phyloP scores from a whole-genome alignment of 2,329 filamentous ascomycete species.

The Pestalotiopsis sp. region DNA sequence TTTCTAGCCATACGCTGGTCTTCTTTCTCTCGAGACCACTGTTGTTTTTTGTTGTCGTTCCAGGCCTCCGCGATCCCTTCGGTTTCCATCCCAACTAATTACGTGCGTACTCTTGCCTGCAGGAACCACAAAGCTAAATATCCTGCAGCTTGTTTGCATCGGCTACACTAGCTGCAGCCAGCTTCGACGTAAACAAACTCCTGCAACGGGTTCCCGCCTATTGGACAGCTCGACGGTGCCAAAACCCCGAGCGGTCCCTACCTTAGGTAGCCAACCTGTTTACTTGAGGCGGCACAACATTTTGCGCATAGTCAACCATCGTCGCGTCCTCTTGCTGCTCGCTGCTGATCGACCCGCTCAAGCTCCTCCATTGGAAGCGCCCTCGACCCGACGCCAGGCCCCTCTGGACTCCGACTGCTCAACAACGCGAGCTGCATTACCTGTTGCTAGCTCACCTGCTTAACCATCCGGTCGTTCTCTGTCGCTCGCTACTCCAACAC shows the following conservation, averaged over 20 bases:
- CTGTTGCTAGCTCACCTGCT: background rate
- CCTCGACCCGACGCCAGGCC: background rate
- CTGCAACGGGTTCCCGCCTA: conserved; percentile 17
- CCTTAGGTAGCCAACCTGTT: background rate
- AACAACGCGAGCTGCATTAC: background rate
- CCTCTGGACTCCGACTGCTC: background rate
- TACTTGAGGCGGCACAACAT: conserved; percentile 18
- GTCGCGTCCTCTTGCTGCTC: background rate
- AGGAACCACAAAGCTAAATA: background rate
- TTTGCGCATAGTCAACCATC: conserved; percentile 14
- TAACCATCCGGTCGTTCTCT: conserved; percentile 10
- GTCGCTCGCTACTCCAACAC: conserved; percentile 13
- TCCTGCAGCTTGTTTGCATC: conserved; percentile 2
- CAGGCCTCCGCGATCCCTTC: background rate
- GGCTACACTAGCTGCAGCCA: conserved; percentile 8
- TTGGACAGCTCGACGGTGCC: conserved; percentile 1
- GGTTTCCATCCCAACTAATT: background rate
- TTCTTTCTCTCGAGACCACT: background rate
- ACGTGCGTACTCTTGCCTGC: background rate
- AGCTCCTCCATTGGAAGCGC: background rate
- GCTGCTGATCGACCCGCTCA: background rate
- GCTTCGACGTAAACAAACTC: conserved; percentile 24
- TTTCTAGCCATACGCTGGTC: background rate
- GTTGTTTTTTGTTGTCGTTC: background rate
- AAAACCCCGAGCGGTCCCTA: background rate